Evolutionary conservation across 305 asterid genomes (phyloP).

Genomic region (Rubia tinctorum): DNA sequence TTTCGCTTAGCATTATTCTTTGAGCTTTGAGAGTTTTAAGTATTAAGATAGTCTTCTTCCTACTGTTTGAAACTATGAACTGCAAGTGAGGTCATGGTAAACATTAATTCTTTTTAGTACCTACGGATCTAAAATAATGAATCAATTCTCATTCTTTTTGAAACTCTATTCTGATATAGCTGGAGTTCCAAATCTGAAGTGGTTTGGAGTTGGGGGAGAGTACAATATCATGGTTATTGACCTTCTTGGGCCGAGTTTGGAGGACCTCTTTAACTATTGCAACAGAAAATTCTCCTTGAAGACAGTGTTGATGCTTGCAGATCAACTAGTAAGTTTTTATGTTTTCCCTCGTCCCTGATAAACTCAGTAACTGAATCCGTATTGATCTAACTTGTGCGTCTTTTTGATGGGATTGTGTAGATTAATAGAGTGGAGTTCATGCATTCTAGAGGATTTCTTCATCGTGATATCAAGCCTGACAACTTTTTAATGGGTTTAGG

Average conservation of each 20-base stretch:
- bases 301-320: slow-evolving; percentile 98
- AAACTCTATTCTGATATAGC: slow-evolving; percentile 41
- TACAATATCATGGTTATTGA: slow-evolving; percentile 92
- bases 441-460: slow-evolving; percentile 99
- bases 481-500: slow-evolving; percentile 97
- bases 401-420: slow-evolving; percentile 32
- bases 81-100: not conserved
- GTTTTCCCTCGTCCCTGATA: slow-evolving; percentile 3
- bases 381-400: not conserved
- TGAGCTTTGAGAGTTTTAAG: not conserved
- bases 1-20: not conserved
- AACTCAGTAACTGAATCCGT: slow-evolving; percentile 18
- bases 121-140: not conserved
- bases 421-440: slow-evolving; percentile 97
- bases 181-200: slow-evolving; percentile 89
- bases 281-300: slow-evolving; percentile 82
- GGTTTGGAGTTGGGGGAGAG: slow-evolving; percentile 92
- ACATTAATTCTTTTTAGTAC: not conserved
- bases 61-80: not conserved
- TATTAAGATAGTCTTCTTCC: not conserved
- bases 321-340: slow-evolving; percentile 72
- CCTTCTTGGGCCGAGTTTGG: slow-evolving; percentile 97
- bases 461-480: slow-evolving; percentile 98
- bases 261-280: slow-evolving; percentile 95
- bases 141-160: slow-evolving; percentile 10